A percentile compares a stretch with the other conserved stretches of the same genome.
phyloP scores from a whole-genome alignment of 2,329 filamentous ascomycete species.

The Colletotrichum camelliae region DNA sequence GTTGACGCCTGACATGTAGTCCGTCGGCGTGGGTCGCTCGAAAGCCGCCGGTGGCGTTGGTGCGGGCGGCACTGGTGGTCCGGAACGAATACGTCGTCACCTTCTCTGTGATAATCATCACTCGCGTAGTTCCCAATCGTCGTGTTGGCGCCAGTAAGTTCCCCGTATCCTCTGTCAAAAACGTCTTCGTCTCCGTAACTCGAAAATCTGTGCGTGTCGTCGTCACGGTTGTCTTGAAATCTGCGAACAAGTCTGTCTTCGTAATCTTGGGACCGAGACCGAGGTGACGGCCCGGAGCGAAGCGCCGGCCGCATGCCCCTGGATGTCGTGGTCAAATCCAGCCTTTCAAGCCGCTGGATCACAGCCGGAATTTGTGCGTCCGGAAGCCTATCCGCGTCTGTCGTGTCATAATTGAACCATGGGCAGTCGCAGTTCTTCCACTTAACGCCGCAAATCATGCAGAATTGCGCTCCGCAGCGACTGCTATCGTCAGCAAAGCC shows the following conservation, averaged over 20 bases:
- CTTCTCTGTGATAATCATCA: constrained; percentile 57
- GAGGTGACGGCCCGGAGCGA: constrained; percentile 10
- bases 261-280: constrained; percentile 37
- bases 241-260: constrained; percentile 52
- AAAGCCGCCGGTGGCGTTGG: constrained; percentile 34
- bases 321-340: constrained; percentile 6
- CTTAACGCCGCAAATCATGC: constrained; percentile 81
- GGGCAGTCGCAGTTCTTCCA: constrained; percentile 88
- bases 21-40: constrained; percentile 38
- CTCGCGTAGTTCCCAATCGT: constrained; percentile 64
- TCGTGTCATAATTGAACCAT: constrained; percentile 72
- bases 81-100: constrained; percentile 33
- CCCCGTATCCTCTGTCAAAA: constrained; percentile 38
- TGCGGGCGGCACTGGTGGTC: constrained; percentile 33
- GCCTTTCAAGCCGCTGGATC: constrained; percentile 24
- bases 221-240: constrained; percentile 53
- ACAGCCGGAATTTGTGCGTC: constrained; percentile 56
- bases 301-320: constrained; percentile 16
- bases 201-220: constrained; percentile 43
- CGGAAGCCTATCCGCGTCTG: constrained; percentile 59
- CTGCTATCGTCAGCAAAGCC: constrained; percentile 40
- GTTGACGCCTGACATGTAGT: constrained; percentile 51
- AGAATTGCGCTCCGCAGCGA: constrained; percentile 83
- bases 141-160: constrained; percentile 53
- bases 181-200: constrained; percentile 39